Percentiles rank a stretch among this genome's conserved stretches.
phyloP scores from a whole-genome alignment of 495 filamentous ascomycete species.

The Talaromyces trachyspermus region DNA sequence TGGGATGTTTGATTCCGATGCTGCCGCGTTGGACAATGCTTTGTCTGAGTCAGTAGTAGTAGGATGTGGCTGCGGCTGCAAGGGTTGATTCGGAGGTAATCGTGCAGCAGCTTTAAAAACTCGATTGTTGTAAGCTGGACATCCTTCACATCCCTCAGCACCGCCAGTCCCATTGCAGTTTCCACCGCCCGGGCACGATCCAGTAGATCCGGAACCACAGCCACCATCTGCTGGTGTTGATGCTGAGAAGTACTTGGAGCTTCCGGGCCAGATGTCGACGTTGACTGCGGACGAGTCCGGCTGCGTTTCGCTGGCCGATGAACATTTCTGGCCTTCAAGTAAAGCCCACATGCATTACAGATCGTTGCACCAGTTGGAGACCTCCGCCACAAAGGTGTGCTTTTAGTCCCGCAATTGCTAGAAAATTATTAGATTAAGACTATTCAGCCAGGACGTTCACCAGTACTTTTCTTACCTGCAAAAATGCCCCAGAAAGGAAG shows the following conservation, averaged over 20 bases:
- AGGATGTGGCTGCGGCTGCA: slow-evolving; percentile 16
- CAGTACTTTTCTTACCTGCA: slow-evolving; percentile 40
- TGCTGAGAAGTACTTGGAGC: slow-evolving; percentile 17
- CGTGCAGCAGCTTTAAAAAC: slow-evolving; percentile 69
- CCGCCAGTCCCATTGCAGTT: slow-evolving; percentile 95
- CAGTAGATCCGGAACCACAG: slow-evolving; percentile 42
- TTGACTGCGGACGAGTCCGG: slow-evolving; percentile 22
- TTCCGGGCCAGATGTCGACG: background rate
- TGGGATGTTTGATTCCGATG: slow-evolving; percentile 15
- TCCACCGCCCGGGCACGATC: slow-evolving; percentile 93
- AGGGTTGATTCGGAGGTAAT: slow-evolving; percentile 21
- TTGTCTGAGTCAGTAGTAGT: slow-evolving; percentile 23
- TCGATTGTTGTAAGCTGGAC: slow-evolving; percentile 94
- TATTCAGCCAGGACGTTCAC: background rate
- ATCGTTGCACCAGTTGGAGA: slow-evolving; percentile 90
- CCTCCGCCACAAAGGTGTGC: slow-evolving; percentile 89
- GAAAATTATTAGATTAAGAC: background rate
- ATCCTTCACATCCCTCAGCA: slow-evolving; percentile 91
- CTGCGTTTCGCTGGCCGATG: slow-evolving; percentile 84
- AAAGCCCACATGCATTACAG: slow-evolving; percentile 96
- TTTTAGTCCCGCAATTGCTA: slow-evolving; percentile 92
- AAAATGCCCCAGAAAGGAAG: slow-evolving; percentile 41
- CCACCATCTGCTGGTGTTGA: slow-evolving; percentile 23
- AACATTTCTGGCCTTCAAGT: slow-evolving; percentile 87
- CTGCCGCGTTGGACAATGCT: slow-evolving; percentile 15